phyloP scores from a whole-genome alignment of 352 stramenopile genomes.

The Phytophthora parvispora region DNA sequence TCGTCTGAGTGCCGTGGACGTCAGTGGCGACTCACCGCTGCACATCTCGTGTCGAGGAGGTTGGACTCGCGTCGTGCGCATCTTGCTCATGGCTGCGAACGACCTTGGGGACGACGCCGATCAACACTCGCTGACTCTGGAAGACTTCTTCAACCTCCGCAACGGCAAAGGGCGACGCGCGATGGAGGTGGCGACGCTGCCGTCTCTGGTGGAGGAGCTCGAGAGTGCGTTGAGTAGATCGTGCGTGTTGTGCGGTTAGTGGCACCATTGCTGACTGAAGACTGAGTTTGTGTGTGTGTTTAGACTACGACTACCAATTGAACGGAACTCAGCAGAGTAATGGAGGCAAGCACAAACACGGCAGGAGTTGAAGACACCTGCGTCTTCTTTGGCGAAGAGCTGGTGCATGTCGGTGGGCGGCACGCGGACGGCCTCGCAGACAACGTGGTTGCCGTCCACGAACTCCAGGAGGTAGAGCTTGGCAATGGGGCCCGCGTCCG shows the following conservation, averaged over 20 bases:
- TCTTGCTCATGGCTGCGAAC: conserved; percentile 49
- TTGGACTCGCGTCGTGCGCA: conserved; percentile 49
- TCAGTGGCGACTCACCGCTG: conserved; percentile 58
- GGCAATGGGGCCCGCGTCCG: neutral
- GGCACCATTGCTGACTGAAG: neutral
- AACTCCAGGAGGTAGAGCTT: neutral
- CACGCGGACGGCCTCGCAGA: neutral
- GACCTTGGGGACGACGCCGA: conserved; percentile 13
- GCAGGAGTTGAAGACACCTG: neutral
- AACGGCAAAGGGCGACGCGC: conserved; percentile 60
- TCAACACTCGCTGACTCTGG: conserved; percentile 7
- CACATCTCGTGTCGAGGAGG: conserved; percentile 62
- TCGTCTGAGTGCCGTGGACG: conserved; percentile 45
- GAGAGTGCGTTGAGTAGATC: conserved; percentile 23
- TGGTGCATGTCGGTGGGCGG: neutral
- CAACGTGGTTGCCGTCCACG: neutral
- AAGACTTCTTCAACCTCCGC: conserved; percentile 50
- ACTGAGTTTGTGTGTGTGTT: neutral
- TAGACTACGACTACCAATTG: conserved; percentile 19
- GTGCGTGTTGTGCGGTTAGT: neutral
- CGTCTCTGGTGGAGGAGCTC: conserved; percentile 34
- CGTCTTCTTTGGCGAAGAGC: neutral
- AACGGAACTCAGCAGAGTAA: conserved; percentile 6
- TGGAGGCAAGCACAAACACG: conserved; percentile 4
- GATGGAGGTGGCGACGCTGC: conserved; percentile 56